These are phyloP conservation scores for Tolypocladium pustulatum DNA, from an alignment of 2,329 filamentous ascomycete species.

Conservation along the genomic window DNA sequence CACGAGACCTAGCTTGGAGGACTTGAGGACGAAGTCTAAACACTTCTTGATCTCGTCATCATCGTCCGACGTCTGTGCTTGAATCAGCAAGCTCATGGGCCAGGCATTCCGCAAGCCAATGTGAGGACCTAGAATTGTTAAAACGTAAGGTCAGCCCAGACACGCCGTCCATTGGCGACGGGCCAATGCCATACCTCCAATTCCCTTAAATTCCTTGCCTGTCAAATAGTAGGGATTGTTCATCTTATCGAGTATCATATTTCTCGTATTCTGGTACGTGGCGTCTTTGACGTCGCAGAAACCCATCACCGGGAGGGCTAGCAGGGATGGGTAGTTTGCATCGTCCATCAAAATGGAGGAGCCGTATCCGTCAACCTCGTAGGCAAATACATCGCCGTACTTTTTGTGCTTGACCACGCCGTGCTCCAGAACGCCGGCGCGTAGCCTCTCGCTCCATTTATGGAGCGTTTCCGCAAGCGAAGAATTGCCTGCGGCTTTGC, in stretches of 20 bases:
- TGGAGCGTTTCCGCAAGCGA: slow-evolving; percentile 45
- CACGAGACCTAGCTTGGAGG: slow-evolving; percentile 67
- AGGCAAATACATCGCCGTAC: slow-evolving; percentile 73
- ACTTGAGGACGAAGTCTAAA: slow-evolving; percentile 63
- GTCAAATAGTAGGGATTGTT: slow-evolving; percentile 85
- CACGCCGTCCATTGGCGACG: neutral
- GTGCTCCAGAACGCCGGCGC: slow-evolving; percentile 72
- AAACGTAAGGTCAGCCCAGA: slow-evolving; percentile 4
- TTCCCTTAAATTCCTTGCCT: slow-evolving; percentile 70
- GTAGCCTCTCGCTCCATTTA: slow-evolving; percentile 50
- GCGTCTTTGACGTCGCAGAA: slow-evolving; percentile 56
- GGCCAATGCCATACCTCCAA: slow-evolving; percentile 56
- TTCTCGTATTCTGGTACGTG: slow-evolving; percentile 81
- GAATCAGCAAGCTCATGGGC: slow-evolving; percentile 91
- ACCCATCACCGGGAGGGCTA: slow-evolving; percentile 69
- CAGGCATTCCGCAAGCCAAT: slow-evolving; percentile 86
- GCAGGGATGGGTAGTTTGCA: slow-evolving; percentile 73
- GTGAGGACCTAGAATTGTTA: slow-evolving; percentile 36
- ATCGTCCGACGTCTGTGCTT: slow-evolving; percentile 78
- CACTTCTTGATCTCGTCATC: slow-evolving; percentile 72
- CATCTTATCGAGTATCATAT: slow-evolving; percentile 57
- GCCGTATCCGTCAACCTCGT: slow-evolving; percentile 80
- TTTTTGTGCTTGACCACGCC: slow-evolving; percentile 67
- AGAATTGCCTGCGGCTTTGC: slow-evolving; percentile 49
- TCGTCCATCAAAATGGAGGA: slow-evolving; percentile 81